Percentiles rank a stretch among this genome's conserved stretches.
Conservation (phyloP, 1,139 yeast genomes). For the Arxiozyma bovina region DNA sequence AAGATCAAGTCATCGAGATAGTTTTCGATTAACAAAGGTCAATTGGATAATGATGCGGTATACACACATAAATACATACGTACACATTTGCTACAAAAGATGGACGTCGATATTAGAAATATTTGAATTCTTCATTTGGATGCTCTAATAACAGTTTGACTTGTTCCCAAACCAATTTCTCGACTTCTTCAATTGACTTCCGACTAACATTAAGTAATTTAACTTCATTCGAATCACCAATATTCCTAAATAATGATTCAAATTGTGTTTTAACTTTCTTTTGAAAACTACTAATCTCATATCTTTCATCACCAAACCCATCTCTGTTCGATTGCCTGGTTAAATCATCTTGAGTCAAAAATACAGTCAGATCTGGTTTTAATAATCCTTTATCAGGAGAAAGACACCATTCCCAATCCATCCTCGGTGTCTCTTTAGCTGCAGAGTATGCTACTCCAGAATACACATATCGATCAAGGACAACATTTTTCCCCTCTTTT, state of each 20-base stretch:
- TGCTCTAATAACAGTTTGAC: not conserved
- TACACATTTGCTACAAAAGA: not conserved
- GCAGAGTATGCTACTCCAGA: conserved; percentile 90
- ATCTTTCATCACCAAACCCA: conserved; percentile 89
- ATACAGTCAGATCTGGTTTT: conserved; percentile 74
- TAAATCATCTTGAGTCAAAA: conserved; percentile 50
- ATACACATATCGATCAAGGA: conserved; percentile 81
- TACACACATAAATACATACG: too few relatives aligned
- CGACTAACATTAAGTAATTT: conserved; percentile 51
- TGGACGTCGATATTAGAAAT: not conserved
- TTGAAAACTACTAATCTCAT: conserved; percentile 72
- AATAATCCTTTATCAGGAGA: conserved; percentile 80
- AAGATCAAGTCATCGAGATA: not conserved
- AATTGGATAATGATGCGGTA: too few relatives aligned
- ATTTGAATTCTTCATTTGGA: conserved; percentile 1
- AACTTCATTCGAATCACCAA: conserved; percentile 27
- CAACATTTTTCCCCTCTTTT: conserved; percentile 46
- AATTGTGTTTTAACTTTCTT: conserved; percentile 48
- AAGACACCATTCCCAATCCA: conserved; percentile 65
- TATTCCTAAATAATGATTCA: conserved; percentile 19
- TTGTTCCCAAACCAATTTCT: conserved; percentile 4
- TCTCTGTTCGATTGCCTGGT: conserved; percentile 49
- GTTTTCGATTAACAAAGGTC: too few relatives aligned
- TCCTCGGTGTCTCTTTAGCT: conserved; percentile 51
- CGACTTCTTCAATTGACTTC: conserved; percentile 49